Base-by-base conservation (phyloP, 2,329 filamentous ascomycete genomes). In the Calonectria henricotiae region DNA sequence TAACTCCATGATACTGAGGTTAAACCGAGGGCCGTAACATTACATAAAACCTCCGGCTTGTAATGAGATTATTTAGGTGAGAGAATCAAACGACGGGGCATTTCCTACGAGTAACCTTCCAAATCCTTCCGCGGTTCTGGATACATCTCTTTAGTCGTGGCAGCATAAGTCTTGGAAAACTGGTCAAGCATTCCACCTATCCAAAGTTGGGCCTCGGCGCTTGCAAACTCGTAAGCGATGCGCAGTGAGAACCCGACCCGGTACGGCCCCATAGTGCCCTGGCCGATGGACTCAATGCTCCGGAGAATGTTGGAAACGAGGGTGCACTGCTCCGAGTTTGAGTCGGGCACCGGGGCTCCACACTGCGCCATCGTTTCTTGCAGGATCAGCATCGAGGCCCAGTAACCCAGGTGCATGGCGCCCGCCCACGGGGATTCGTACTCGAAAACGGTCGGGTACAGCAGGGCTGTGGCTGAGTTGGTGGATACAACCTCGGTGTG, bases 371-470 rank as follows among this genome's bases (percentile, higher is more conserved):
- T 55, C 7, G 76, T 77, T 69, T 83, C 82, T 64, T 85, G 80
- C 39, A 85, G 72, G 61, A 85, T 80, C n/a, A 84, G 74, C 75
- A 83, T 75, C 43, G 79, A 81, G 7, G 83, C 81, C 81, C 82
- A 83, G 69, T 82, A 83, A 23, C 76, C 78, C 71, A 84, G 74
- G 49, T 80, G 77, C 62, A 85, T 71, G 35, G 80, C 74, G 2
- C 82, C 82, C 12, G 79, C 75, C 80, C 82, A 83, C 2, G 74
- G 71, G 32, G 78, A 75, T 30, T 74, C 64, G 65, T 81, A 82
- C 25, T 73, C 67, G 15, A 84, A 73, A 5, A 84, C 74, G 3
- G 74, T 79, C 32, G 78, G 67, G 62, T 81, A 84, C 5, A 80
- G 73, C 7, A 82, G 81, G 15, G 51, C 32, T 13, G 70, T 55